Evolutionary conservation across 495 filamentous ascomycete genomes (phyloP), one percentile per base, ranked within the genome.

Genomic region (Astrothelium macrocarpum): DNA sequence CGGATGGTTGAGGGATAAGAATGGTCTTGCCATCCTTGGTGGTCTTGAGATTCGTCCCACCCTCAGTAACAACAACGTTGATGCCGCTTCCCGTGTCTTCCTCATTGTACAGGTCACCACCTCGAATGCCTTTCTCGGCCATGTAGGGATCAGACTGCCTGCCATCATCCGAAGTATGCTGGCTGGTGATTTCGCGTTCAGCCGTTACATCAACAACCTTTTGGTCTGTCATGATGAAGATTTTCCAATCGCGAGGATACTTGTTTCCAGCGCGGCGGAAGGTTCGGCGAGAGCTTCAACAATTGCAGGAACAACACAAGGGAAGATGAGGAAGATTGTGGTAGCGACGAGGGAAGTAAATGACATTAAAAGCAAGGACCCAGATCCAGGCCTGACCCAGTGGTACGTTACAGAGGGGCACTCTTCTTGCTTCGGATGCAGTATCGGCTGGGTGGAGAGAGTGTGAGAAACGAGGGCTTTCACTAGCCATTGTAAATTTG

Each of bases 1-100:
- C 63, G 16, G 61, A 64, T 18, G 69, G 69, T 36, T 71, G 69
- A 7, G 69, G 70, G 26, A 67, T 71, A 7, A 71, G 61, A 31
- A 71, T 61, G 25, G 64, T 71, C 56, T 70, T 66, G 39, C 69
- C 67, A 63, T 71, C 68, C 32, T 43, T 31, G 32, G 62, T 63
- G 1, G 64, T 68, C 64, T 65, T 65, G 12, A 65, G 29, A 28
- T 56, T 56, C 25, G 49, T 56, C 23, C 25, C 23, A 25, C 49
- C 49, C 7, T 56, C 49, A 26, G 49, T 25, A 20, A 56, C 49
- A 20, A 56, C 49, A 16, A 56, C 49, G 25, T 56, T 26, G 49
- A 56, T 56, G 49, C 49, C 49, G 49, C 49, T 56, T 4, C 49
- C 49, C 49, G 49, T 56, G 25, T 56, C 49, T 5, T 56, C 49